These are phyloP conservation scores for Pisolithus sp. DNA, from an alignment of 768 basidiomycete genomes.

Conservation along the genomic window DNA sequence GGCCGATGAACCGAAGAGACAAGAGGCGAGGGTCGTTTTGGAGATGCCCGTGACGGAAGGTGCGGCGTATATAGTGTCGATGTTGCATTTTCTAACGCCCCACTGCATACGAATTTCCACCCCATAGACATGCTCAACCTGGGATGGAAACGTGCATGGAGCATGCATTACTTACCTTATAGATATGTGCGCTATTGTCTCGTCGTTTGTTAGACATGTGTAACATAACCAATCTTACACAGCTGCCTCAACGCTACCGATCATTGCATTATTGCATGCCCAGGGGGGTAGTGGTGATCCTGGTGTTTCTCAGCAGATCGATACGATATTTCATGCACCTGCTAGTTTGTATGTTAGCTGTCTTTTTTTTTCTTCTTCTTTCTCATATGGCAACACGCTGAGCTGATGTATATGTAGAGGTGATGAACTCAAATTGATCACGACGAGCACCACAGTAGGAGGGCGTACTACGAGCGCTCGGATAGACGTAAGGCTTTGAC, in stretches of 20 bases:
- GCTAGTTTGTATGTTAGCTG: conserved; percentile 30
- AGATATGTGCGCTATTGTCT: conserved; percentile 36
- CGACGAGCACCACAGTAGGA: conserved; percentile 30
- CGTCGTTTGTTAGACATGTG: neutral
- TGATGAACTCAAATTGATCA: conserved; percentile 37
- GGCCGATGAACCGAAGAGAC: conserved; percentile 29
- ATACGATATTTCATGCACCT: conserved; percentile 39
- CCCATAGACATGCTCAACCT: conserved; percentile 40
- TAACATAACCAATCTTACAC: neutral
- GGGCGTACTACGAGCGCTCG: conserved; percentile 26
- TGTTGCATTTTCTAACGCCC: neutral
- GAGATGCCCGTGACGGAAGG: conserved; percentile 42
- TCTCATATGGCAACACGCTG: neutral
- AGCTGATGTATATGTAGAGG: conserved; percentile 29
- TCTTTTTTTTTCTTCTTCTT: neutral
- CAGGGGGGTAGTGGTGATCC: conserved; percentile 23
- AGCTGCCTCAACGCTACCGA: conserved; percentile 40
- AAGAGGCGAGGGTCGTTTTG: conserved; percentile 33
- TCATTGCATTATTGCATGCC: conserved; percentile 29
- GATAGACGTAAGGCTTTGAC: conserved; percentile 31
- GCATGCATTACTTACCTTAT: conserved; percentile 40
- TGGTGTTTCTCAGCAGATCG: conserved; percentile 42
- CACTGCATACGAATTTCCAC: neutral
- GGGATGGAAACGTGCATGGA: conserved; percentile 32
- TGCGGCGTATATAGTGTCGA: conserved; percentile 14